These are phyloP conservation scores for Euphorbia celastroides DNA, from an alignment of 441 rosid genomes.

Conservation along the genomic window DNA sequence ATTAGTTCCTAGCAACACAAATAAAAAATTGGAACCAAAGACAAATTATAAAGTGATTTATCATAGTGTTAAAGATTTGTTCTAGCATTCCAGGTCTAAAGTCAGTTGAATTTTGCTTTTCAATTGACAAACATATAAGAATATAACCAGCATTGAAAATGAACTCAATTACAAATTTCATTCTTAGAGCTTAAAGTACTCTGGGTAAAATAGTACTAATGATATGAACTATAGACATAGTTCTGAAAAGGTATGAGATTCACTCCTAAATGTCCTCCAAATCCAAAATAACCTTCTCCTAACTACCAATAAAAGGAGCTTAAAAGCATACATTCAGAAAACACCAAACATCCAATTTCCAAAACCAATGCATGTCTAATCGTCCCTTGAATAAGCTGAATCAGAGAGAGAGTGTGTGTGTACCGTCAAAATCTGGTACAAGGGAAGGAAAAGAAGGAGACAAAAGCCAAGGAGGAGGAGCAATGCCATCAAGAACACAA, in stretches of 20 bases:
- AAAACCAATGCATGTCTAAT: neutral
- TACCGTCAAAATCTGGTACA: slow-evolving; percentile 37
- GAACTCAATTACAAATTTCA: neutral
- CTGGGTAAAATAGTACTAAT: neutral
- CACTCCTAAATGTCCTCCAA: neutral
- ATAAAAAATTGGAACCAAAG: neutral
- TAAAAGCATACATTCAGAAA: neutral
- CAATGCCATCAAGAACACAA: slow-evolving; percentile 56
- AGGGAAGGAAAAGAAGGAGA: slow-evolving; percentile 26
- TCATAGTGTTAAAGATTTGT: neutral
- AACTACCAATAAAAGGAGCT: neutral
- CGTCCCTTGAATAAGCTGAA: neutral
- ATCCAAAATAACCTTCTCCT: neutral
- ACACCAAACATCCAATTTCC: slow-evolving; percentile 4
- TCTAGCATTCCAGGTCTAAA: neutral
- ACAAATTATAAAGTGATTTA: neutral
- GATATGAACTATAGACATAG: neutral
- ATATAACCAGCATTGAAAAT: neutral
- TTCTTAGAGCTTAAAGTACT: neutral
- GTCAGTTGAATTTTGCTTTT: neutral
- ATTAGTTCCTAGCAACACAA: neutral
- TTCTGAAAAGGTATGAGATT: neutral
- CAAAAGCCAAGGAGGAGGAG: slow-evolving; percentile 73
- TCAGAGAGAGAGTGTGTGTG: neutral
- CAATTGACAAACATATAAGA: neutral